Percentiles rank a stretch among this genome's conserved stretches.
These are phyloP conservation scores for Durio zibethinus DNA, from an alignment of 345 rosid genomes.

Conservation along the genomic window DNA sequence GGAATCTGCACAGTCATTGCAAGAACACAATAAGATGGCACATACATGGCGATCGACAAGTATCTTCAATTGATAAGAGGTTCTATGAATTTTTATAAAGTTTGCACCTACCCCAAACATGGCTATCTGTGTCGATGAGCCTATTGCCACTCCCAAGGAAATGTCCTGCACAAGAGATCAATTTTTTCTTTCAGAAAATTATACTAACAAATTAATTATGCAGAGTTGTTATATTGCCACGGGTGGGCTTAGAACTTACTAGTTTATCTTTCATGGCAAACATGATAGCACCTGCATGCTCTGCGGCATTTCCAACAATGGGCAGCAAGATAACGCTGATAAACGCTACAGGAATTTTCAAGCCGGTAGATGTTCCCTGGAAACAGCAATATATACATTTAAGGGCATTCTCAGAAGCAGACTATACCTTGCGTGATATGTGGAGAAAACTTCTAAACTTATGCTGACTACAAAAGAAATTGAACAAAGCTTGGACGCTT, in stretches of 20 bases:
- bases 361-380: constrained; percentile 71
- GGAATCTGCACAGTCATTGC: constrained; percentile 60
- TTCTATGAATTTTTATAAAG: not conserved
- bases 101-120: constrained; percentile 75
- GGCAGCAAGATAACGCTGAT: constrained; percentile 91
- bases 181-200: not conserved
- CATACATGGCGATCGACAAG: not conserved
- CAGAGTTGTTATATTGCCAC: not conserved
- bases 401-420: not conserved
- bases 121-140: constrained; percentile 90
- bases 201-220: not conserved
- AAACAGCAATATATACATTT: not conserved
- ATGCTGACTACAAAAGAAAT: not conserved
- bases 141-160: constrained; percentile 92
- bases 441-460: not conserved
- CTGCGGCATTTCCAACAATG: constrained; percentile 91
- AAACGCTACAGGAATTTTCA: constrained; percentile 75
- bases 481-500: not conserved
- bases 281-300: constrained; percentile 89
- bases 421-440: not conserved
- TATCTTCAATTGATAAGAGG: not conserved
- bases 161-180: constrained; percentile 56
- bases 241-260: constrained; percentile 34
- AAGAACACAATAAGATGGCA: not conserved
- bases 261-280: constrained; percentile 96